Percentiles rank a stretch among this genome's conserved stretches.
These are phyloP conservation scores for Cyclotella choctawhatcheeana DNA, from an alignment of 108 stramenopile genomes.

Conservation along the genomic window DNA sequence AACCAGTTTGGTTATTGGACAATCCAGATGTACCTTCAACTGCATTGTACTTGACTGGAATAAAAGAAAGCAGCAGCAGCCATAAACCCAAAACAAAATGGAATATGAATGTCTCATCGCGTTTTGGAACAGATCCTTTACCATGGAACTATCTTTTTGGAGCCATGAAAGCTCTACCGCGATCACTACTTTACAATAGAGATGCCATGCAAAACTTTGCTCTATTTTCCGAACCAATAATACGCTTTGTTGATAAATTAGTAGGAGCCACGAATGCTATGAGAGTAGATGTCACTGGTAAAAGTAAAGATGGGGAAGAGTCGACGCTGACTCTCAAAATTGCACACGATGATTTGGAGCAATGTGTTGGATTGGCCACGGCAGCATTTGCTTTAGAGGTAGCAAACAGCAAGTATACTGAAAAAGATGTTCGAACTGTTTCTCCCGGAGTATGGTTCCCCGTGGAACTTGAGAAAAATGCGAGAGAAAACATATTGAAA, in stretches of 20 bases:
- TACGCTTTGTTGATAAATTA: slow-evolving; percentile 82
- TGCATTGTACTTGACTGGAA: slow-evolving; percentile 21
- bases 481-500: slow-evolving; percentile 47
- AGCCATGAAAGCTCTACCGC: slow-evolving; percentile 64
- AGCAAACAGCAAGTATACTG: slow-evolving; percentile 26
- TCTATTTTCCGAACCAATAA: slow-evolving; percentile 81
- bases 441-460: slow-evolving; percentile 76
- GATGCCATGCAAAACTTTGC: slow-evolving; percentile 73
- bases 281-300: slow-evolving; percentile 35
- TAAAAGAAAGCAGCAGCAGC: not conserved
- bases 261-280: slow-evolving; percentile 80
- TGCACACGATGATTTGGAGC: slow-evolving; percentile 84
- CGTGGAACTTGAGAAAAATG: slow-evolving; percentile 50
- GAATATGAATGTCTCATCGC: slow-evolving; percentile 36
- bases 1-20: slow-evolving; percentile 68
- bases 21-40: slow-evolving; percentile 78
- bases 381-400: slow-evolving; percentile 78
- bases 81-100: not conserved
- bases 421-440: slow-evolving; percentile 38
- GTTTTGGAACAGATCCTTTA: slow-evolving; percentile 84
- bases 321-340: slow-evolving; percentile 29
- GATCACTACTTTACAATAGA: slow-evolving; percentile 64
- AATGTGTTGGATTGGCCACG: slow-evolving; percentile 81
- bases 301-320: slow-evolving; percentile 9
- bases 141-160: slow-evolving; percentile 88